Base-by-base conservation (phyloP, 768 basidiomycete species). In the Boletus sp. region DNA sequence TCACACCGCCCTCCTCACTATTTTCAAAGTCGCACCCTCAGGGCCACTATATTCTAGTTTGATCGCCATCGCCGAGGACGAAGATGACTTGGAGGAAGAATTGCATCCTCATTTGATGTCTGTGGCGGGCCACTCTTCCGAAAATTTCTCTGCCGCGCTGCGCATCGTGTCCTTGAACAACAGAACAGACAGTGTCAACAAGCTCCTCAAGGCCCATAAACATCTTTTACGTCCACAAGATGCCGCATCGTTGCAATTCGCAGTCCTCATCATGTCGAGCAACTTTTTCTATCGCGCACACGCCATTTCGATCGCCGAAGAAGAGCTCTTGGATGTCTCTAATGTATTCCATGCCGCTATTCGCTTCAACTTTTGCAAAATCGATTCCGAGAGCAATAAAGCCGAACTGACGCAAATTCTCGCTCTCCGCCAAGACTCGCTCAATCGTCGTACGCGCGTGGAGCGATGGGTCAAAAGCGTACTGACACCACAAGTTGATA, bases 161-260 rank as follows among this genome's bases (percentile, higher is more conserved):
- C 78, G 80, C 4, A 83, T 87, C 56, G 67, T 80, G 63, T 67
- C 78, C 4, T 40, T 65, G 4, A 75, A 78, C 41, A 63, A 67
- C 61, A 63, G 80, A 35, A 57, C 70, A 7, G 64, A 68, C 0
- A 63, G 62, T 30, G 69, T 87, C 58, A 47, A 73, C 41, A 36
- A 55, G 0, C 76, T 86, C 10, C 78, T 88, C 49, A 66, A 75
- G 18, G 54, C 71, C 0, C 72, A 87, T 62, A 68, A 73, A 1
- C 76, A 84, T 50, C 80, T 88, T 44, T 74, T 89, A n/a, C 84
- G 85, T 4, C 79, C 86, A 1, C 80, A 82, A 14, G 85, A 89
- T 49, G 71, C 78, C 5, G 33, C 64, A 2, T 68, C 75, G 0
- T 67, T 85, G 18, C 84, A 83, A 55, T 58, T 64, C 15, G 81